Evolutionary conservation across 106 monocot genomes (phyloP).

Genomic region (Cymbidium sinense): DNA sequence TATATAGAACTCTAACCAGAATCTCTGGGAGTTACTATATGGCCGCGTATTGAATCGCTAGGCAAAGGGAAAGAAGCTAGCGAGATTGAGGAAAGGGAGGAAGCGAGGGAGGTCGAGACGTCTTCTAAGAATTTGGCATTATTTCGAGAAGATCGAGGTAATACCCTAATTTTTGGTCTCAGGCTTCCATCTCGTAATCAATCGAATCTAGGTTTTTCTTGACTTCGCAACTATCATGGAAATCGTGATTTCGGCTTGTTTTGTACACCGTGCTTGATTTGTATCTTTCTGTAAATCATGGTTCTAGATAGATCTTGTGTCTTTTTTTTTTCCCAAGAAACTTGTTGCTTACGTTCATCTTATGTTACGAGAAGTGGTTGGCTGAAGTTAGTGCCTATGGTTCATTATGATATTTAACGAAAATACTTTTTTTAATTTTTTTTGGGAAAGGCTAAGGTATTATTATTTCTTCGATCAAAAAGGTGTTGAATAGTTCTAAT

Average conservation of each 20-base stretch:
- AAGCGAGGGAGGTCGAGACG: neutral
- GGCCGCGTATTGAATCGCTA: too few relatives aligned
- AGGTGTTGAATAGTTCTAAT: too few relatives aligned
- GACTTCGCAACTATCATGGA: too few relatives aligned
- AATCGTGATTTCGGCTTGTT: neutral
- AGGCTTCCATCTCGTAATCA: neutral
- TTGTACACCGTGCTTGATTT: neutral
- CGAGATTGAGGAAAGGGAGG: neutral
- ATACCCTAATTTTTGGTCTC: neutral
- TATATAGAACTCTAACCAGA: too few relatives aligned
- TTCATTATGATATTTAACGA: too few relatives aligned
- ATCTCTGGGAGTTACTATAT: too few relatives aligned
- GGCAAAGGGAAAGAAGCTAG: neutral
- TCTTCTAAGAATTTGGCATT: slow-evolving; percentile 8
- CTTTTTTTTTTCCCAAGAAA: neutral
- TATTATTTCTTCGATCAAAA: too few relatives aligned
- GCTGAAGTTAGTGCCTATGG: too few relatives aligned
- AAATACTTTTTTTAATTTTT: too few relatives aligned
- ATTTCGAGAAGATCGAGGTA: neutral
- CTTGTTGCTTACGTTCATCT: too few relatives aligned
- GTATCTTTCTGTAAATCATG: neutral
- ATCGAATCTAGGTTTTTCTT: neutral
- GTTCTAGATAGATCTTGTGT: neutral
- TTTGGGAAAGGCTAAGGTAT: too few relatives aligned
- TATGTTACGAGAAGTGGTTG: too few relatives aligned